Evolutionary conservation across 2,329 filamentous ascomycete genomes (phyloP).

Genomic region (Zymoseptoria ardabiliae): DNA sequence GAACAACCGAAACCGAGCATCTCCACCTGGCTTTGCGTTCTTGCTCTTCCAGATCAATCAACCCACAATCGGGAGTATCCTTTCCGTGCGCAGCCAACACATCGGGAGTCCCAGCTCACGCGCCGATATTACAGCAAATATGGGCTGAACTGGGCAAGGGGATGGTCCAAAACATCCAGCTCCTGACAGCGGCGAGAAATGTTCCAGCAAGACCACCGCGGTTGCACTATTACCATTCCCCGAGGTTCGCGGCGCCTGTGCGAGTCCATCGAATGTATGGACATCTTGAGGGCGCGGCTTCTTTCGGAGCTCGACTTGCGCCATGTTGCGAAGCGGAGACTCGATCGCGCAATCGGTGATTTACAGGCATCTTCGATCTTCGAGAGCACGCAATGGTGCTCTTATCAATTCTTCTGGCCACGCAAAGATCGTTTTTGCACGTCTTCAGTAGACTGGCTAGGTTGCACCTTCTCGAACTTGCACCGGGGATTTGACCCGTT

Average conservation of each 20-base stretch:
- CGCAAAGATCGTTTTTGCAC: not conserved
- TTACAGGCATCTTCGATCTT: not conserved
- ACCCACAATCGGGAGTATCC: too few relatives aligned
- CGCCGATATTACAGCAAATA: too few relatives aligned
- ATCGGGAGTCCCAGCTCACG: too few relatives aligned
- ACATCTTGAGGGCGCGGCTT: not conserved
- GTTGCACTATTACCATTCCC: not conserved
- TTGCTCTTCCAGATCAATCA: too few relatives aligned
- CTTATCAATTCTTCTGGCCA: not conserved
- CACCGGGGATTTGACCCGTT: not conserved
- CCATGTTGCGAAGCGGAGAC: conserved; percentile 10
- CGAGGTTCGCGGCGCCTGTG: not conserved
- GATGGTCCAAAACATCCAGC: not conserved
- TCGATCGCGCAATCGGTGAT: conserved; percentile 8
- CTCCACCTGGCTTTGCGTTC: too few relatives aligned
- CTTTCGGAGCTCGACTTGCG: not conserved
- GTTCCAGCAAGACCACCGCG: too few relatives aligned
- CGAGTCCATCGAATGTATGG: not conserved
- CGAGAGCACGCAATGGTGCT: not conserved
- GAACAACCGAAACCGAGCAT: too few relatives aligned
- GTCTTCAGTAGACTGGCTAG: not conserved
- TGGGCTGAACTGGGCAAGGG: too few relatives aligned
- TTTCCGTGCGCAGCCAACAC: too few relatives aligned
- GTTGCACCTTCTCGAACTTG: not conserved
- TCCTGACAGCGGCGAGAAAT: not conserved